Percentiles rank a stretch among this genome's conserved stretches.
Conservation (phyloP, 805 yeast species). For the Saccharomycopsis sp. region DNA sequence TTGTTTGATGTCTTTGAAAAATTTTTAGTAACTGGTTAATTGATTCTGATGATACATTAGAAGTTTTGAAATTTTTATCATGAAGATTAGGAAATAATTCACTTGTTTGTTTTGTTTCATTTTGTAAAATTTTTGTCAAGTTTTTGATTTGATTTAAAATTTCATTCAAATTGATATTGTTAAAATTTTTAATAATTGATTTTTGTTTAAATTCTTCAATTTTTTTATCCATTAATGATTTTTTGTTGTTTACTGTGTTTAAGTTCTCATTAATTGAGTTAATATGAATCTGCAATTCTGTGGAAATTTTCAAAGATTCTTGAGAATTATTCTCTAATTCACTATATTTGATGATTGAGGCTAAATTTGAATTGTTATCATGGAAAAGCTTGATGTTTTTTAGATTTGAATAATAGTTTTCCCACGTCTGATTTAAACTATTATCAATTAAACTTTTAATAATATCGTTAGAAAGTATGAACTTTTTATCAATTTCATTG, state of each 20-base stretch:
- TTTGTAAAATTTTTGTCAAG: constrained; percentile 19
- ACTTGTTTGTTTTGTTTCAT: constrained; percentile 20
- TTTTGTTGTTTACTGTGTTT: constrained; percentile 29
- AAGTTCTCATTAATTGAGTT: constrained; percentile 23
- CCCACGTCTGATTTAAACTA: constrained; percentile 35
- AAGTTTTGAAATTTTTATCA: constrained; percentile 10
- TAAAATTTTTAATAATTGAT: constrained; percentile 27
- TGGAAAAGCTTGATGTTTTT: constrained; percentile 21
- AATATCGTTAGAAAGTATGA: constrained; percentile 29
- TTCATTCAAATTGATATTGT: constrained; percentile 19
- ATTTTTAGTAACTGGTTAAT: constrained; percentile 18
- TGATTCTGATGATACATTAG: constrained; percentile 11
- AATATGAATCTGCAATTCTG: constrained; percentile 19
- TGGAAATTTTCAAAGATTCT: constrained; percentile 21
- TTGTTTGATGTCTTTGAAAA: constrained; percentile 21
- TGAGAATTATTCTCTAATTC: constrained; percentile 26
- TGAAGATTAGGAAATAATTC: constrained; percentile 16
- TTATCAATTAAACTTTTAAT: constrained; percentile 30
- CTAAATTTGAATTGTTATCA: constrained; percentile 21
- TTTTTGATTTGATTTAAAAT: constrained; percentile 18
- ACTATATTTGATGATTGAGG: constrained; percentile 25
- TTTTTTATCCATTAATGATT: constrained; percentile 30
- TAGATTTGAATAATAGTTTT: constrained; percentile 24
- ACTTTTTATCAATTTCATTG: constrained; percentile 37
- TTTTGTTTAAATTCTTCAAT: constrained; percentile 30